Evolutionary conservation across 192 early-diverging fungal species (phyloP).

Genomic region (Backusella tuberculispora): DNA sequence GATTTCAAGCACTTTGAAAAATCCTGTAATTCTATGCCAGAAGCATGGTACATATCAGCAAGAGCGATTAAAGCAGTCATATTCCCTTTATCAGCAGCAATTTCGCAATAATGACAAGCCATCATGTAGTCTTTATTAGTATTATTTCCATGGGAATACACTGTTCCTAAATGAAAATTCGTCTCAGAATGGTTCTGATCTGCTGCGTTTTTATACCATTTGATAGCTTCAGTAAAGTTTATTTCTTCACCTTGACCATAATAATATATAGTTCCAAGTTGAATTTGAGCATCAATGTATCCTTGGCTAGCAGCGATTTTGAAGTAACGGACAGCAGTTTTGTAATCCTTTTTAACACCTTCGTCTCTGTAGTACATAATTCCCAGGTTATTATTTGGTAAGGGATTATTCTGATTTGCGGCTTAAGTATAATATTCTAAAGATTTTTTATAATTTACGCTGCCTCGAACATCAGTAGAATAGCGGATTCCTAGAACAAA

Average conservation of each 20-base stretch:
- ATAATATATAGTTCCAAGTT: neutral
- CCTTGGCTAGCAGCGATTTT: neutral
- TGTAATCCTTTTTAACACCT: neutral
- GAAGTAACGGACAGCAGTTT: neutral
- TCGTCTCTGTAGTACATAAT: too few species aligned
- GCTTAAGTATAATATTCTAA: too few species aligned
- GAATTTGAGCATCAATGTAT: neutral
- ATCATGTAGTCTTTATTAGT: neutral
- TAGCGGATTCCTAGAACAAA: too few species aligned
- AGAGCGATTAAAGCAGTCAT: neutral
- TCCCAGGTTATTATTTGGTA: too few species aligned
- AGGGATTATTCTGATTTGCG: too few species aligned
- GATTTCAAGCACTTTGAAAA: neutral
- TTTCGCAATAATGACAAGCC: neutral
- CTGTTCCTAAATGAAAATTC: neutral
- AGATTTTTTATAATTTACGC: too few species aligned
- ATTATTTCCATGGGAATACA: neutral
- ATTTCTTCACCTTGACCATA: neutral
- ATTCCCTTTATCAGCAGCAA: neutral
- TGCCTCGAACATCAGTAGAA: too few species aligned
- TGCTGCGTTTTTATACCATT: neutral
- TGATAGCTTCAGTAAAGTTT: neutral
- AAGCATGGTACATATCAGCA: neutral
- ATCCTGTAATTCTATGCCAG: neutral
- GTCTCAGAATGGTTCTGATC: neutral